Evolutionary conservation across 169 alveolate species (phyloP).

Genomic region (Theileria luwenshuni): DNA sequence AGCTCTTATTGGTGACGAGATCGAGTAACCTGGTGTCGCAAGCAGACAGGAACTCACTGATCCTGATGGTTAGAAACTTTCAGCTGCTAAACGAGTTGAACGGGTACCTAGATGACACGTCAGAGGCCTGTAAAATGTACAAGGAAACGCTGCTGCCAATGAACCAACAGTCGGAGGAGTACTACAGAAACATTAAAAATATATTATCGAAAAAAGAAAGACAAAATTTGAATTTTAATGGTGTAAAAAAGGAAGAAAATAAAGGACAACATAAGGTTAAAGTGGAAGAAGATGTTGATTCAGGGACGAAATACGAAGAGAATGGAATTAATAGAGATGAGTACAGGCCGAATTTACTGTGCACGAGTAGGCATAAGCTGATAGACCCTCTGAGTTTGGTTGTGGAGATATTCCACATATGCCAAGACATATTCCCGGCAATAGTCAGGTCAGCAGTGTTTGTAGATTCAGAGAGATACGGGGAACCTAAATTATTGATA

Average conservation of each 20-base stretch:
- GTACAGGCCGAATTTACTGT: conserved; percentile 56
- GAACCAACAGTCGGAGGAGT: conserved; percentile 30
- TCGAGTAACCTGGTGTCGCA: conserved; percentile 50
- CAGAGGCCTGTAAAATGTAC: conserved; percentile 37
- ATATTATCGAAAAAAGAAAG: conserved; percentile 15
- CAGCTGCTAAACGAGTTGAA: conserved; percentile 64
- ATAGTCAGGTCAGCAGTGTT: conserved; percentile 66
- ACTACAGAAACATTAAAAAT: conserved; percentile 29
- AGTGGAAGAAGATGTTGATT: neutral
- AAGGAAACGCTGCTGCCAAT: conserved; percentile 38
- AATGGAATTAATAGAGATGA: conserved; percentile 5
- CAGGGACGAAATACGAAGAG: neutral
- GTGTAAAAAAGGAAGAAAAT: neutral
- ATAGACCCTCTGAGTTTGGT: conserved; percentile 61
- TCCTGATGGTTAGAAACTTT: conserved; percentile 52
- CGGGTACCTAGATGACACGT: conserved; percentile 60
- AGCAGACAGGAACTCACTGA: conserved; percentile 60
- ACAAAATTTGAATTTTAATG: neutral
- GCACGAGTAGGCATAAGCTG: conserved; percentile 45
- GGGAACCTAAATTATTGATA: conserved; percentile 40
- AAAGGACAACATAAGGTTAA: neutral
- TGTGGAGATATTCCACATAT: conserved; percentile 59
- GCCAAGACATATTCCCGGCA: conserved; percentile 68
- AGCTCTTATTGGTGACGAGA: conserved; percentile 55
- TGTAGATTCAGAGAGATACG: conserved; percentile 54